phyloP scores from a whole-genome alignment of 352 stramenopile genomes.

The Pythium oligandrum region DNA sequence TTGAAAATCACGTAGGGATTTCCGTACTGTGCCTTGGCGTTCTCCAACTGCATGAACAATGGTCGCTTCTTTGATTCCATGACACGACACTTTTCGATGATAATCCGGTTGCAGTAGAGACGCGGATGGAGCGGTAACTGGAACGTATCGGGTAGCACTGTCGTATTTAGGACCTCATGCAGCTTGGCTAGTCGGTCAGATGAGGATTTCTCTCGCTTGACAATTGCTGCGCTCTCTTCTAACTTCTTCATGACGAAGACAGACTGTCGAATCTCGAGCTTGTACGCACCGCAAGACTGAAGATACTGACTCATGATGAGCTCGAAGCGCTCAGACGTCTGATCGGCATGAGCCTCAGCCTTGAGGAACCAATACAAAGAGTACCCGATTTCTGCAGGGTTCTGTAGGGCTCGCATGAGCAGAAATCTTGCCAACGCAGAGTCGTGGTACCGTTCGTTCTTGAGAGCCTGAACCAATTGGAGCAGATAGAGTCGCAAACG shows the following conservation, averaged over 20 bases:
- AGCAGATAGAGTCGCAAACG: slow-evolving; percentile 84
- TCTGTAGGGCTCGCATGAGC: slow-evolving; percentile 66
- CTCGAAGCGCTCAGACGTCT: slow-evolving; percentile 60
- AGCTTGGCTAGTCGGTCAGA: slow-evolving; percentile 45
- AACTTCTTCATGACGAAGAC: slow-evolving; percentile 91
- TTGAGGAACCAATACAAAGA: slow-evolving; percentile 81
- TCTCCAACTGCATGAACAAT: slow-evolving; percentile 84
- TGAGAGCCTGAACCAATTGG: slow-evolving; percentile 81
- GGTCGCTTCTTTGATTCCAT: slow-evolving; percentile 94
- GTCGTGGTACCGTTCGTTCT: slow-evolving; percentile 83
- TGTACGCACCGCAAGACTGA: slow-evolving; percentile 83
- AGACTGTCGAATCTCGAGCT: slow-evolving; percentile 87
- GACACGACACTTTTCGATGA: slow-evolving; percentile 81
- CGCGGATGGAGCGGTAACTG: slow-evolving; percentile 84
- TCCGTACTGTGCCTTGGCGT: slow-evolving; percentile 53
- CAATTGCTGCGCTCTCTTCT: slow-evolving; percentile 54
- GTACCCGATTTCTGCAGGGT: slow-evolving; percentile 76
- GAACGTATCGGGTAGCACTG: slow-evolving; percentile 80
- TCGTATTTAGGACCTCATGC: slow-evolving; percentile 38
- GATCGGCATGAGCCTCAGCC: slow-evolving; percentile 58
- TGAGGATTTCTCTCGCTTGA: slow-evolving; percentile 53
- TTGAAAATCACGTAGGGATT: slow-evolving; percentile 89
- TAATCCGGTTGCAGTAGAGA: slow-evolving; percentile 73
- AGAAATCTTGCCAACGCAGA: slow-evolving; percentile 75
- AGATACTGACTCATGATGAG: slow-evolving; percentile 79